phyloP scores from a whole-genome alignment of 2,329 filamentous ascomycete genomes.

The Cladosporium austrohemisphaericum region DNA sequence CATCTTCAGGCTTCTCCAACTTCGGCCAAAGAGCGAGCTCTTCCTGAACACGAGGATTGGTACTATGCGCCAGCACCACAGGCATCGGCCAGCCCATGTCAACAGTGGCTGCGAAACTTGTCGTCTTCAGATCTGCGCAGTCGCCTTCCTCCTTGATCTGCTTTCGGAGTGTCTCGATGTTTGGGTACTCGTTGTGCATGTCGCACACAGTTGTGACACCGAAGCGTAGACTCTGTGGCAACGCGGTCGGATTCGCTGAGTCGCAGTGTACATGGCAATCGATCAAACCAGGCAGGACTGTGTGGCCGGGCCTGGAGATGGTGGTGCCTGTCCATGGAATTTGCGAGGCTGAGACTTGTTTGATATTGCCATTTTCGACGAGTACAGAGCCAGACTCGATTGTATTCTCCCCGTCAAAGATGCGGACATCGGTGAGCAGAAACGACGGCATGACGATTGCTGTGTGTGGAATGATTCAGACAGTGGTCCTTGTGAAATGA shows the following conservation, averaged over 20 bases:
- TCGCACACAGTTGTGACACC: slow-evolving; percentile 52
- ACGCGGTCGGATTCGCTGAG: slow-evolving; percentile 37
- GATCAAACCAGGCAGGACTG: slow-evolving; percentile 49
- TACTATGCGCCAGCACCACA: slow-evolving; percentile 32
- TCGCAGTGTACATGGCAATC: slow-evolving; percentile 50
- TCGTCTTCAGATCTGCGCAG: slow-evolving; percentile 48
- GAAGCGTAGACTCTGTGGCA: slow-evolving; percentile 46
- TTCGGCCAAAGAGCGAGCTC: slow-evolving; percentile 48
- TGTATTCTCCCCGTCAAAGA: slow-evolving; percentile 45
- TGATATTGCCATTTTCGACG: slow-evolving; percentile 42
- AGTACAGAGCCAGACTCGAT: slow-evolving; percentile 41
- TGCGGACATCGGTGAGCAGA: slow-evolving; percentile 41
- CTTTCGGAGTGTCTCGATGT: slow-evolving; percentile 33
- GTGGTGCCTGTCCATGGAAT: slow-evolving; percentile 25
- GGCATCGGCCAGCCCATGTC: slow-evolving; percentile 51
- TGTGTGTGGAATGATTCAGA: no score
- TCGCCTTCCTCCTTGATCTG: slow-evolving; percentile 32
- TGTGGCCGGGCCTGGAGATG: slow-evolving; percentile 45
- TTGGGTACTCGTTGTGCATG: slow-evolving; percentile 43
- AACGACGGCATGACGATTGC: slow-evolving; percentile 36
- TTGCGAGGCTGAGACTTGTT: slow-evolving; percentile 19
- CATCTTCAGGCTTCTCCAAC: slow-evolving; percentile 40
- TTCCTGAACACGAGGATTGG: slow-evolving; percentile 2
- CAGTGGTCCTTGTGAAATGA: no score
- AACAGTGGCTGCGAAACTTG: slow-evolving; percentile 48